phyloP scores from a whole-genome alignment of 2,329 filamentous ascomycete species.

The Chaetomium globosum region DNA sequence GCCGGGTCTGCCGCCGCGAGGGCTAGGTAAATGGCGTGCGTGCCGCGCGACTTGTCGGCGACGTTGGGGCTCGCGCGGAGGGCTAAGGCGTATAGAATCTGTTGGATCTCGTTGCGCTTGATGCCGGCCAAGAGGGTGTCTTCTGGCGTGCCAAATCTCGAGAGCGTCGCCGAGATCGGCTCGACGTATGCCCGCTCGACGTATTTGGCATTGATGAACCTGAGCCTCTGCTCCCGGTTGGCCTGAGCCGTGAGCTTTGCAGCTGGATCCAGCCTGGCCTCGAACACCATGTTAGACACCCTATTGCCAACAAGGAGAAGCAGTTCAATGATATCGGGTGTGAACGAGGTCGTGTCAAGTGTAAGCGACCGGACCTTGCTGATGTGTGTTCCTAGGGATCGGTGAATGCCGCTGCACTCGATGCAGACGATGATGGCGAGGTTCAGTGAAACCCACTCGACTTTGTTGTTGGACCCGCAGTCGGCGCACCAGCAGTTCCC shows the following conservation, averaged over 20 bases:
- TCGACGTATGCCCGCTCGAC: constrained; percentile 81
- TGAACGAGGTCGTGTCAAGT: constrained; percentile 93
- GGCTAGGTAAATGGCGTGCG: constrained; percentile 86
- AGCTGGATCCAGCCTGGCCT: constrained; percentile 74
- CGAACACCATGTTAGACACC: constrained; percentile 96
- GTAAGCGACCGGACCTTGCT: constrained; percentile 96
- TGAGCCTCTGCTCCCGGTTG: constrained; percentile 85
- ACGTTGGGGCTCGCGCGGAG: constrained; percentile 85
- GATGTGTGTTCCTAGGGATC: constrained; percentile 94
- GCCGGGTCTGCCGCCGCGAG: constrained; percentile 91
- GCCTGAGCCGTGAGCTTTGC: constrained; percentile 76
- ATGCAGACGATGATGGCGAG: constrained; percentile 95
- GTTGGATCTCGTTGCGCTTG: constrained; percentile 94
- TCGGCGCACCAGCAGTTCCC: constrained; percentile 94
- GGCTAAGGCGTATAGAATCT: constrained; percentile 87
- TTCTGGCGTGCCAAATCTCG: constrained; percentile 75
- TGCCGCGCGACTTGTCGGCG: constrained; percentile 81
- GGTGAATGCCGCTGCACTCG: constrained; percentile 96
- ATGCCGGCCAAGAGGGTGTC: constrained; percentile 89
- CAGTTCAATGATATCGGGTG: constrained; percentile 93
- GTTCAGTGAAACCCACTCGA: constrained; percentile 99
- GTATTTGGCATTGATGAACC: constrained; percentile 95
- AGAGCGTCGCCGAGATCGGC: constrained; percentile 72
- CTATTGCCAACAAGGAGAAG: constrained; percentile 89
- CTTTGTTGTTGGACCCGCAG: constrained; percentile 86